These are phyloP conservation scores for Grosmannia penicillata DNA, from an alignment of 2,329 filamentous ascomycete genomes.

Conservation along the genomic window DNA sequence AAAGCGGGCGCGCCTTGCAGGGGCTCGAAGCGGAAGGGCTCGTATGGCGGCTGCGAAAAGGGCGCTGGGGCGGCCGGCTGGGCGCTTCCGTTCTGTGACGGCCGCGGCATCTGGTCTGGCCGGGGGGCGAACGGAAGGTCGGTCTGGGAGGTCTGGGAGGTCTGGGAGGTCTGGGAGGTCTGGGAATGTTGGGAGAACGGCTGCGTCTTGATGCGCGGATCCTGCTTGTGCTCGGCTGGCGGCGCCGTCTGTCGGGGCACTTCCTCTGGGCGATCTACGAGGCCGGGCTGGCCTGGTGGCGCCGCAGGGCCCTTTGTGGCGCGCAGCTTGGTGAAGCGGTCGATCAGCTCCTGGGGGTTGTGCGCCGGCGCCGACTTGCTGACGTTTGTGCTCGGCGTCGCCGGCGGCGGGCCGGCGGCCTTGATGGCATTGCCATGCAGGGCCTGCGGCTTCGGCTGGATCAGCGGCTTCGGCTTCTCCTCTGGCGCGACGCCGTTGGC, in stretches of 20 bases:
- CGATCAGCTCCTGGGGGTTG: constrained; percentile 36
- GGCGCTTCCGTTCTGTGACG: not conserved
- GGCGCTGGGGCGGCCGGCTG: too few relatives aligned
- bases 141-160: too few relatives aligned
- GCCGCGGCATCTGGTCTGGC: constrained; percentile 18
- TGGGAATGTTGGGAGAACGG: constrained; percentile 30
- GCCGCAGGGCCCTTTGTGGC: constrained; percentile 14
- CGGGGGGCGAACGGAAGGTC: constrained; percentile 13
- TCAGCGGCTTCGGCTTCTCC: constrained; percentile 24
- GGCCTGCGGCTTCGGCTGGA: constrained; percentile 54
- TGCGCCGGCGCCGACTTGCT: constrained; percentile 18
- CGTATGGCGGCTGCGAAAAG: constrained; percentile 1
- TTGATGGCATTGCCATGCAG: constrained; percentile 46
- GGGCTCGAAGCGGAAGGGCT: constrained; percentile 1
- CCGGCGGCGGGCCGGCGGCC: constrained; percentile 12
- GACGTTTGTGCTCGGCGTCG: constrained; percentile 14
- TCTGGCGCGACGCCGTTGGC: constrained; percentile 8
- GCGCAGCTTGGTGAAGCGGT: constrained; percentile 43
- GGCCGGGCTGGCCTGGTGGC: not conserved
- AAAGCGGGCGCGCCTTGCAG: not conserved
- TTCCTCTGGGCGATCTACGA: too few relatives aligned
- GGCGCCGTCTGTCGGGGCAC: too few relatives aligned
- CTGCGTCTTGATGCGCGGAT: constrained; percentile 37
- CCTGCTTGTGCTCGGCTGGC: constrained; percentile 19
- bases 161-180: too few relatives aligned